phyloP scores from a whole-genome alignment of 352 stramenopile genomes.

The Phytophthora pini region DNA sequence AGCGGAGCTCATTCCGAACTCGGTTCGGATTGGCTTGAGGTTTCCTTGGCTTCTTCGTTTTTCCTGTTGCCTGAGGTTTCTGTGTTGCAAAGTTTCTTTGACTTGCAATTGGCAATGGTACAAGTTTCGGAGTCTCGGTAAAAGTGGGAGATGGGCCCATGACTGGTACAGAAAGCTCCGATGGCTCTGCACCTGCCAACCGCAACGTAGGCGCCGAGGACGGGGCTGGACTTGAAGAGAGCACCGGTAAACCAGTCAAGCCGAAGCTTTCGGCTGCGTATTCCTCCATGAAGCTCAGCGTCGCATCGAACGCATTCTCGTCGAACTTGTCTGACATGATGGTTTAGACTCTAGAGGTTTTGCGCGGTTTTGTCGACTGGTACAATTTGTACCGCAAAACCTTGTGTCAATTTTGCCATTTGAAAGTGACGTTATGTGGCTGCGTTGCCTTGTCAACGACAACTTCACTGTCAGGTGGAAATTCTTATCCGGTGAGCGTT shows the following conservation, averaged over 20 bases:
- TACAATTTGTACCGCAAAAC: slow-evolving; percentile 6
- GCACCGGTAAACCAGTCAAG: not conserved
- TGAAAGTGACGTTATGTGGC: too few relatives aligned
- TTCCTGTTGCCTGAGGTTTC: not conserved
- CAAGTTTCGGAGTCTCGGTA: not conserved
- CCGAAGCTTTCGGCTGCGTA: not conserved
- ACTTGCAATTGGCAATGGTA: not conserved
- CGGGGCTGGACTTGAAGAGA: not conserved
- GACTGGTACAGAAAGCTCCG: not conserved
- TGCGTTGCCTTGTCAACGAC: not conserved
- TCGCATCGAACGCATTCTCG: not conserved
- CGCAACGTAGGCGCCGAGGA: not conserved
- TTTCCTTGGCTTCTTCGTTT: not conserved
- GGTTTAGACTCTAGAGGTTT: not conserved
- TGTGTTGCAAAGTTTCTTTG: not conserved
- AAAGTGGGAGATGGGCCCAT: not conserved
- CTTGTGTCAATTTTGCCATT: not conserved
- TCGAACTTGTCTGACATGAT: slow-evolving; percentile 10
- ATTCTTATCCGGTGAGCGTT: slow-evolving; percentile 20
- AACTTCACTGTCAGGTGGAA: not conserved
- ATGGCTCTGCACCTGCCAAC: slow-evolving; percentile 8
- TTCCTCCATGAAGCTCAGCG: slow-evolving; percentile 7
- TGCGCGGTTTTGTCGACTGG: not conserved
- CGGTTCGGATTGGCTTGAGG: slow-evolving; percentile 26
- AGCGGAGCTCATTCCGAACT: slow-evolving; percentile 30